Evolutionary conservation across 371 early-diverging fungal genomes (phyloP), one percentile per base, ranked within the genome.

Genomic region (Actinomortierella ambigua): DNA sequence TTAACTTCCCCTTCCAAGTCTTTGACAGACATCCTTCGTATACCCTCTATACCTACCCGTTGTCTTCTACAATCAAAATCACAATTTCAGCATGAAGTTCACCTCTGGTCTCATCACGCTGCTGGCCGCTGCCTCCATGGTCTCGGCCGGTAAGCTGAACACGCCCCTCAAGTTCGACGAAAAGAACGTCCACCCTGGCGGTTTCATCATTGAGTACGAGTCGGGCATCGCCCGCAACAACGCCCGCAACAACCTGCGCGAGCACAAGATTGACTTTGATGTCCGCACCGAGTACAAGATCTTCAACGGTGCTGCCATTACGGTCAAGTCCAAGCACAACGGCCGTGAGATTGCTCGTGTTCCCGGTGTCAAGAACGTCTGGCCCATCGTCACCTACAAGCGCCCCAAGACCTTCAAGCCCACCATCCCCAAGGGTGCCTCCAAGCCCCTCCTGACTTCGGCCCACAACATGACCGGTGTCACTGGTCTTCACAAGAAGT

Each of bases 391-490:
- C 41, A 22, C 28, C 8, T 43, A 50, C 40, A 39, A 47, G 5
- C 17, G 57, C 39, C 68, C 68, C 11, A 53, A 44, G 47, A 47
- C 52, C n/a, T 22, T 24, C 5, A 53, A 52, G 46, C 20, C 53
- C 7, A 47, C 8, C 24, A 51, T 28, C 49, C 49, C 49, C 23
- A 13, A 22, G 34, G 41, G 41, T 49, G 3, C 39, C 26, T 43
- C 53, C 65, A 54, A 39, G 13, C 34, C 42, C 54, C 47, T 55
- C 5, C 20, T 50, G 24, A 50, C 53, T 27, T 63, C 63, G 1
- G 73, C 75, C 3, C 88, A 88, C 73, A 56, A 60, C 29, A 78
- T 85, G 79, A 84, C 90, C 5, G 90, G 89, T 34, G 85, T 88
- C 11, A 66, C 79, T 50, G 53, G 59, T 22, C 79, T 83, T 3